Percentiles rank a stretch among this genome's conserved stretches.
phyloP scores from a whole-genome alignment of 2,329 filamentous ascomycete genomes.

The Alternaria gaisen region DNA sequence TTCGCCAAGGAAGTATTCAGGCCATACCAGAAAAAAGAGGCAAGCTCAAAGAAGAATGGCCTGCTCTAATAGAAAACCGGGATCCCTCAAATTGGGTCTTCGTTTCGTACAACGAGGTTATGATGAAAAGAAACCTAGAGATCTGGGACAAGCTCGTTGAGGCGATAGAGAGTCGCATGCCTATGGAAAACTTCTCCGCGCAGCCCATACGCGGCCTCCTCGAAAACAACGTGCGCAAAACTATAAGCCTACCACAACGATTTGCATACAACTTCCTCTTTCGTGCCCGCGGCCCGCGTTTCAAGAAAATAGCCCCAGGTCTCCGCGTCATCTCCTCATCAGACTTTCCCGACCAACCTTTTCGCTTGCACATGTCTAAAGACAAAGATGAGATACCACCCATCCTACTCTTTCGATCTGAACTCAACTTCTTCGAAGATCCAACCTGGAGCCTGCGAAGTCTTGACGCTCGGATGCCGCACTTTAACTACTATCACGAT shows the following conservation, averaged over 20 bases:
- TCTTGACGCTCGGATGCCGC: not conserved
- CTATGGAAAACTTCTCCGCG: too few species aligned
- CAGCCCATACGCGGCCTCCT: not conserved
- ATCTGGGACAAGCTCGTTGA: too few species aligned
- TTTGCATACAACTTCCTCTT: not conserved
- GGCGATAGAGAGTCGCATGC: too few species aligned
- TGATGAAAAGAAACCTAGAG: too few species aligned
- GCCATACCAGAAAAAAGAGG: too few species aligned
- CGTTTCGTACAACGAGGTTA: too few species aligned
- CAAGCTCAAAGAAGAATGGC: too few species aligned
- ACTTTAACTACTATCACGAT: not conserved
- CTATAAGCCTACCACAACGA: not conserved
- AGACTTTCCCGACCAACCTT: conserved; percentile 5
- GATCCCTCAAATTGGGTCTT: too few species aligned
- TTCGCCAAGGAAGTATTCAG: too few species aligned
- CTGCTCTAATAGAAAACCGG: too few species aligned
- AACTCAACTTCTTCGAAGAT: not conserved
- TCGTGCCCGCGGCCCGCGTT: conserved; percentile 1
- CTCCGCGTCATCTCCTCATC: conserved; percentile 2
- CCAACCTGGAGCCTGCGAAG: too few species aligned
- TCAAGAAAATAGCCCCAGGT: conserved; percentile 4
- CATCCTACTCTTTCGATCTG: not conserved
- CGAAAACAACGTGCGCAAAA: not conserved
- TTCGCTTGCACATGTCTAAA: not conserved
- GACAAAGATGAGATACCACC: not conserved